Conservation (phyloP, 2,329 filamentous ascomycete species). For the Ascochyta pisi region DNA sequence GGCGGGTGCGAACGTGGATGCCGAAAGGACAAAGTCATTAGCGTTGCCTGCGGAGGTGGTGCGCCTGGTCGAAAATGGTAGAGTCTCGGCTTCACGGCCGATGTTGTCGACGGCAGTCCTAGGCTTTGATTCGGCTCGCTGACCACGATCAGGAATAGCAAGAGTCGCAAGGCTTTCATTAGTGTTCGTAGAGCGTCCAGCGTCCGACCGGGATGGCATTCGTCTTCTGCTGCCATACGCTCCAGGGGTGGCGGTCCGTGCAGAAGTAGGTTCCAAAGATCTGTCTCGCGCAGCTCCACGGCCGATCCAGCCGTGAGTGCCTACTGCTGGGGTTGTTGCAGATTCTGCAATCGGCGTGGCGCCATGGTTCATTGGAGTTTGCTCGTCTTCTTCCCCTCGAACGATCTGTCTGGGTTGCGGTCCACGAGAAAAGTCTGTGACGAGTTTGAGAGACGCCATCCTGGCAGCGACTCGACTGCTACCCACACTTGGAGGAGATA, state of each 20-base stretch:
- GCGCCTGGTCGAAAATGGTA: slow-evolving; percentile 45
- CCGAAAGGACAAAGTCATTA: slow-evolving; percentile 57
- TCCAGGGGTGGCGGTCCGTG: slow-evolving; percentile 62
- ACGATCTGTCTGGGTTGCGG: slow-evolving; percentile 63
- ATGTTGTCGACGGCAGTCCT: slow-evolving; percentile 49
- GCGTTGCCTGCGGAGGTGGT: slow-evolving; percentile 62
- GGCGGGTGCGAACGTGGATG: slow-evolving; percentile 43
- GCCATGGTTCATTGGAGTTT: slow-evolving; percentile 80
- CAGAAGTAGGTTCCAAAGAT: slow-evolving; percentile 55
- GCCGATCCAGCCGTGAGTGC: slow-evolving; percentile 48
- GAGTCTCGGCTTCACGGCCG: slow-evolving; percentile 50
- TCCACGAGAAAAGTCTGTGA: slow-evolving; percentile 77
- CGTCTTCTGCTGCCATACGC: slow-evolving; percentile 69
- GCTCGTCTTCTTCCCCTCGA: slow-evolving; percentile 66
- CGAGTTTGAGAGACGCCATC: slow-evolving; percentile 84
- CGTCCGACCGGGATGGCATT: slow-evolving; percentile 59
- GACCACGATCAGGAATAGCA: slow-evolving; percentile 45
- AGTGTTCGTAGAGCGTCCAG: slow-evolving; percentile 40
- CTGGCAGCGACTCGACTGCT: slow-evolving; percentile 69
- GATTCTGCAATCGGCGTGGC: slow-evolving; percentile 82
- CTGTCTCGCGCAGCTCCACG: slow-evolving; percentile 39
- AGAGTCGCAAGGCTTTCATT: slow-evolving; percentile 44
- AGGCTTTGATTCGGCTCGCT: slow-evolving; percentile 39
- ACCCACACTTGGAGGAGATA: slow-evolving; percentile 73
- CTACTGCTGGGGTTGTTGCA: slow-evolving; percentile 69